Evolutionary conservation across 768 basidiomycete genomes (phyloP), one percentile per base, ranked within the genome.

Genomic region (Lenzites betulinus): DNA sequence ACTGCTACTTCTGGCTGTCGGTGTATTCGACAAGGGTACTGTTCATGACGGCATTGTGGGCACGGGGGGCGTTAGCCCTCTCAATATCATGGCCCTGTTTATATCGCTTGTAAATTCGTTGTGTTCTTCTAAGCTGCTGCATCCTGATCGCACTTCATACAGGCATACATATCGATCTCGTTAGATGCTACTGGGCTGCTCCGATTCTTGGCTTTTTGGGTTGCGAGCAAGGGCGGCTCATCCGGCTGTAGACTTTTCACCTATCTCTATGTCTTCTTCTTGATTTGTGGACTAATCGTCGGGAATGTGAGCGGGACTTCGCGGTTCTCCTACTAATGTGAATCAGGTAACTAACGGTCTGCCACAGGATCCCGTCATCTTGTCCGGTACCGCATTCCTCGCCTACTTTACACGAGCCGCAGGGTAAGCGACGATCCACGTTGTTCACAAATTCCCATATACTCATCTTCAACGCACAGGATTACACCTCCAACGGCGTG

Each of bases 21-120:
- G 64, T 16, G 69, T 66, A 13, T 70, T 76, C 39, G 67, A 78
- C 54, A 58, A 69, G 0, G 28, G 63, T 0, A 83, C 81, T 11
- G 81, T 96, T 39, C 81, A 87, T 16, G 75, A 83, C 60, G 95
- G 95, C 1, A 92, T 96, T 53, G 85, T 95, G 12, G 90, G 90
- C 7, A 78, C 80, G 0, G 87, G 88, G 60, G 89, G 89, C 3
- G 83, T 98, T 25, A 84, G 90, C 65, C 95, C 95, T 0, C 92
- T 95, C 69, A 92, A 97, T 70, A 95, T 98, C 64, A 84, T 98
- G 72, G 92, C 93, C 25, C 77, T 98, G 1, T 98, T 98, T 75
- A 86, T 93, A 66, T 92, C 90, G 2, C 79, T 97, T 50, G 93
- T 74, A 43, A 41, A 68, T 77, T 8, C 46, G 25, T 3, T 7